These are phyloP conservation scores for Coemansia sp. DNA, from an alignment of 192 early-diverging fungal genomes.

Conservation along the genomic window DNA sequence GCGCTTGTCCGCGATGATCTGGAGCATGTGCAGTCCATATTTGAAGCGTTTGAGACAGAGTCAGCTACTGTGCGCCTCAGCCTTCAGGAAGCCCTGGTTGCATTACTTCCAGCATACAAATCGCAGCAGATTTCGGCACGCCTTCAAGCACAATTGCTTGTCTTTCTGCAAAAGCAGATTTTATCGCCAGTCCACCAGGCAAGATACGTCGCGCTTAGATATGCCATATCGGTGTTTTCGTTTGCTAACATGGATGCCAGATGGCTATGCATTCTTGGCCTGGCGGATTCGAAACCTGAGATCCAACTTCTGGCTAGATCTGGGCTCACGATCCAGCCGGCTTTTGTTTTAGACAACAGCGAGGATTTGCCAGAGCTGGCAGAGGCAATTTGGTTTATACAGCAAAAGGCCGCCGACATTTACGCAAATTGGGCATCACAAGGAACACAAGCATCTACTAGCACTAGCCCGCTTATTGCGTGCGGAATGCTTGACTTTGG, in stretches of 20 bases:
- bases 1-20: constrained; percentile 65
- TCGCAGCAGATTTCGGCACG: constrained; percentile 13
- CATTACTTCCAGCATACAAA: constrained; percentile 72
- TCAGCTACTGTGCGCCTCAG: constrained; percentile 68
- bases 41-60: constrained; percentile 62
- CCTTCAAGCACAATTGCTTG: constrained; percentile 37
- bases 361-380: constrained; percentile 12
- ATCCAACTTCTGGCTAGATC: constrained; percentile 29
- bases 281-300: constrained; percentile 34
- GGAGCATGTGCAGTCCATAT: constrained; percentile 65
- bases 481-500: constrained; percentile 33
- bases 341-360: not conserved
- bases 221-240: constrained; percentile 62
- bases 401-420: not conserved
- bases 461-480: constrained; percentile 14
- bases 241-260: constrained; percentile 61
- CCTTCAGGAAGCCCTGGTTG: constrained; percentile 81
- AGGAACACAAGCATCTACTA: not conserved
- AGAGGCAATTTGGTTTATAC: constrained; percentile 29
- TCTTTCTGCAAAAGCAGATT: constrained; percentile 61
- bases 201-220: constrained; percentile 65
- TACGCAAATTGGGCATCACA: not conserved
- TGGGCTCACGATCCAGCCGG: constrained; percentile 23
- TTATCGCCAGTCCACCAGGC: constrained; percentile 53
- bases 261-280: constrained; percentile 65